A percentile compares a stretch with the other conserved stretches of the same genome.
Evolutionary conservation across 2,329 filamentous ascomycete genomes (phyloP).

Genomic region (Fusarium xyrophilum): DNA sequence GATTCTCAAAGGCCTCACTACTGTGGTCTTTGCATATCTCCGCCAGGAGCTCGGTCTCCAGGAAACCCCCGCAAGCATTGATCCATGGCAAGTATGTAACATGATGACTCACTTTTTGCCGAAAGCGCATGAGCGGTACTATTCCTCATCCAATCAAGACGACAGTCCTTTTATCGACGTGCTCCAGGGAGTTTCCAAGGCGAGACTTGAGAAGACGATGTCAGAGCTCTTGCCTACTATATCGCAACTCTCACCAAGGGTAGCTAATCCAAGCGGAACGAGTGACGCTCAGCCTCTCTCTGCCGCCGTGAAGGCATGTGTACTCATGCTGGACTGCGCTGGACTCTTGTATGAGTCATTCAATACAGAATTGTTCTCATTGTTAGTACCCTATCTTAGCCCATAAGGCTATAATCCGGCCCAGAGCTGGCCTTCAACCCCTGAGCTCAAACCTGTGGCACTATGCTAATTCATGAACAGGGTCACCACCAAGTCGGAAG

Average conservation of each 20-base stretch:
- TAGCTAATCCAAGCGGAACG: background rate
- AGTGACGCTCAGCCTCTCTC: background rate
- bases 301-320: background rate
- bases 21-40: background rate
- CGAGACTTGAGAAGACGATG: background rate
- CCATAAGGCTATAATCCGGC: fast-evolving
- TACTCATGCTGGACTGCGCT: background rate
- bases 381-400: background rate
- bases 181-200: background rate
- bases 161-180: background rate
- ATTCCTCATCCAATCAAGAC: background rate
- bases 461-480: background rate
- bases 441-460: fast-evolving
- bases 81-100: background rate
- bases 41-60: background rate
- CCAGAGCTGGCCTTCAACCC: background rate
- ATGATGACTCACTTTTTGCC: background rate
- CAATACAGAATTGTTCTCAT: background rate
- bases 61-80: background rate
- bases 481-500: background rate
- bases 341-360: background rate
- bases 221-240: background rate
- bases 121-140: background rate
- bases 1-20: background rate
- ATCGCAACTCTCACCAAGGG: background rate